A percentile compares a stretch with the other conserved stretches of the same genome.
Evolutionary conservation across 768 basidiomycete genomes (phyloP).

Genomic region (Suillus lakei): DNA sequence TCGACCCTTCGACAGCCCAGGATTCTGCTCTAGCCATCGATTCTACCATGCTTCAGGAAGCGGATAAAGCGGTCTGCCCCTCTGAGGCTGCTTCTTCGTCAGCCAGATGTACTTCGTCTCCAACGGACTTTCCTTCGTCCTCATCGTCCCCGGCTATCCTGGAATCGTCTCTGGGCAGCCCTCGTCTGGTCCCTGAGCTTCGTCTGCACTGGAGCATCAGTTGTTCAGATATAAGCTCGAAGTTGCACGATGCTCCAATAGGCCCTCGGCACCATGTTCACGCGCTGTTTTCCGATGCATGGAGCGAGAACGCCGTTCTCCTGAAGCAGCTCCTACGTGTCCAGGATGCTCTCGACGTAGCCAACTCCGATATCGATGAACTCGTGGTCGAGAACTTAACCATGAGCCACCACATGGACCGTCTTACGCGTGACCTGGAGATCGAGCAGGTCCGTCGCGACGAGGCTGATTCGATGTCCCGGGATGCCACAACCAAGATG

Average conservation of each 20-base stretch:
- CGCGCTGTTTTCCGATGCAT: neutral
- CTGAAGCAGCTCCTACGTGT: neutral
- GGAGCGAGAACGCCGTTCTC: neutral
- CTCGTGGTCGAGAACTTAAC: neutral
- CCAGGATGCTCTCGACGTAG: neutral
- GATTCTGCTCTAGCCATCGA: neutral
- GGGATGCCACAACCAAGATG: constrained; percentile 2
- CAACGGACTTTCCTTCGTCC: neutral
- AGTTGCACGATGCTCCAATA: neutral
- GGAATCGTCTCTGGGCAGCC: neutral
- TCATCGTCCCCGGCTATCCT: neutral
- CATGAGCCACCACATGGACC: neutral
- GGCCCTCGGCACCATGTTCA: neutral
- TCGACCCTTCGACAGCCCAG: neutral
- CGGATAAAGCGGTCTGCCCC: neutral
- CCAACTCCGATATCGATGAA: neutral
- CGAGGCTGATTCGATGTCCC: neutral
- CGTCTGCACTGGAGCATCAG: neutral
- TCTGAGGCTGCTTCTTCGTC: neutral
- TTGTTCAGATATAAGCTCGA: neutral
- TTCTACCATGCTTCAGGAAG: too few relatives aligned
- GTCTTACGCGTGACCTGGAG: neutral
- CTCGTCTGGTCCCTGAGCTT: neutral
- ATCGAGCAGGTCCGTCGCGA: neutral
- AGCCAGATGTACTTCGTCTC: neutral